A percentile compares a stretch with the other conserved stretches of the same genome.
These are phyloP conservation scores for Amanita fuliginea DNA, from an alignment of 768 basidiomycete genomes.

Conservation along the genomic window DNA sequence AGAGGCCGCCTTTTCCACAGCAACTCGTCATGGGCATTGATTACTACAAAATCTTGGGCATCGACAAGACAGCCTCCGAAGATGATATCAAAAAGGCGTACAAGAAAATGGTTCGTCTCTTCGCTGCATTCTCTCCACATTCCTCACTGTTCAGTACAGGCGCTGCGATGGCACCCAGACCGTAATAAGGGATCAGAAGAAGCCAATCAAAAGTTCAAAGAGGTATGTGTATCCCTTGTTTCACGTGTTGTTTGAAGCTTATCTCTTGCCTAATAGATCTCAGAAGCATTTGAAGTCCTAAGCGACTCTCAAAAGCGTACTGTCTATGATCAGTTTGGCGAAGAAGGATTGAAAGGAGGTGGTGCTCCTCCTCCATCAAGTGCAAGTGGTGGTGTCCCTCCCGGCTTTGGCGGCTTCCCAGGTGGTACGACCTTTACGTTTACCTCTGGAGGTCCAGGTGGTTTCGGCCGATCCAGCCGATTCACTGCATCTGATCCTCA, in stretches of 20 bases:
- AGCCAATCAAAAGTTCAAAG: slow-evolving; percentile 85
- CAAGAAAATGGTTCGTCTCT: slow-evolving; percentile 71
- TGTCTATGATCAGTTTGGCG: slow-evolving; percentile 88
- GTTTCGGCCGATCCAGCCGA: slow-evolving; percentile 27
- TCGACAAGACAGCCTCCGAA: slow-evolving; percentile 62
- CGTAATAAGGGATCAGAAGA: slow-evolving; percentile 80
- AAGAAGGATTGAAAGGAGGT: slow-evolving; percentile 83
- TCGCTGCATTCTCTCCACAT: no score
- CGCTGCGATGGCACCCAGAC: slow-evolving; percentile 94
- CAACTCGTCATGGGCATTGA: slow-evolving; percentile 55
- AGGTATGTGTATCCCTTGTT: slow-evolving; percentile 34
- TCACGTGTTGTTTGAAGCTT: background rate
- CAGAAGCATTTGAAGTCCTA: slow-evolving; percentile 94
- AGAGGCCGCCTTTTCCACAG: no score
- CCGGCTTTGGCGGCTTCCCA: slow-evolving; percentile 28
- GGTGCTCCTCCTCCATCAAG: slow-evolving; percentile 46
- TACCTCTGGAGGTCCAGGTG: slow-evolving; percentile 34
- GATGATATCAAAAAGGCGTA: slow-evolving; percentile 91
- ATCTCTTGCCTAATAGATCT: slow-evolving; percentile 40
- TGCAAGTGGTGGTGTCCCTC: slow-evolving; percentile 29
- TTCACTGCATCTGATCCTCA: slow-evolving; percentile 77
- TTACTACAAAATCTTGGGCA: slow-evolving; percentile 80
- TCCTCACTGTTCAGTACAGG: slow-evolving; percentile 25
- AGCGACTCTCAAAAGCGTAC: slow-evolving; percentile 78
- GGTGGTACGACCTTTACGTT: slow-evolving; percentile 46